Conservation (phyloP, 495 filamentous ascomycete species). For the Penicillium taxi region DNA sequence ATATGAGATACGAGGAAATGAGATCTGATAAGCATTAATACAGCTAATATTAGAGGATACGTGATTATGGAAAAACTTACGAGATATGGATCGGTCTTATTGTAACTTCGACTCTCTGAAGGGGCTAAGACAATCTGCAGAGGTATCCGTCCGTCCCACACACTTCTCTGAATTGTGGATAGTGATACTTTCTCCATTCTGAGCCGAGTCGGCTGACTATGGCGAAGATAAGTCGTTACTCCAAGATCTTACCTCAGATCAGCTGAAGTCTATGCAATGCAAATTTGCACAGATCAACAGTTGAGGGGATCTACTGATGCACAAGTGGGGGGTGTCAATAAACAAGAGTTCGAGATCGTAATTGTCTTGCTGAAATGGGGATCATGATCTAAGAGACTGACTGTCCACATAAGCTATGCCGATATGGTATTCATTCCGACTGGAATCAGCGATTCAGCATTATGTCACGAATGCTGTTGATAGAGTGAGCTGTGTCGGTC, state of each 20-base stretch:
- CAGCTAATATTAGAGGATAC: no score
- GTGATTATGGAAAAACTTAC: no score
- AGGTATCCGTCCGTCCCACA: slow-evolving; percentile 47
- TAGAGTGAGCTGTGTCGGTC: no score
- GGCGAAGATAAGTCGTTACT: no score
- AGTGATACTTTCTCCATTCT: slow-evolving; percentile 22
- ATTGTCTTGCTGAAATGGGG: slow-evolving; percentile 40
- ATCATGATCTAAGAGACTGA: slow-evolving; percentile 28
- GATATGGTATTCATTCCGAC: no score
- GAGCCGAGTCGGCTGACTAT: neutral
- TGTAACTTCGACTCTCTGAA: slow-evolving; percentile 46
- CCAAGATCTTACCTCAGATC: no score
- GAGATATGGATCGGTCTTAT: slow-evolving; percentile 48
- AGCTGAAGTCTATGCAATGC: no score
- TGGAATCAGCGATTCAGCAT: no score
- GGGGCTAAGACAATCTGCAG: slow-evolving; percentile 45
- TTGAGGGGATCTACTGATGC: slow-evolving; percentile 2
- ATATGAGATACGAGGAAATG: slow-evolving; percentile 52
- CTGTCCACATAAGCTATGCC: slow-evolving; percentile 1
- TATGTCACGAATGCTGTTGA: no score
- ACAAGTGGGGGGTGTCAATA: slow-evolving; percentile 3
- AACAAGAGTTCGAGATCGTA: slow-evolving; percentile 7
- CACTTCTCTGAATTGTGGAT: slow-evolving; percentile 33
- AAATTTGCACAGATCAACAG: no score
- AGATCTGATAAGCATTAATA: slow-evolving; percentile 25